Conservation (phyloP, 169 alveolate species). For the Babesia divergens region DNA sequence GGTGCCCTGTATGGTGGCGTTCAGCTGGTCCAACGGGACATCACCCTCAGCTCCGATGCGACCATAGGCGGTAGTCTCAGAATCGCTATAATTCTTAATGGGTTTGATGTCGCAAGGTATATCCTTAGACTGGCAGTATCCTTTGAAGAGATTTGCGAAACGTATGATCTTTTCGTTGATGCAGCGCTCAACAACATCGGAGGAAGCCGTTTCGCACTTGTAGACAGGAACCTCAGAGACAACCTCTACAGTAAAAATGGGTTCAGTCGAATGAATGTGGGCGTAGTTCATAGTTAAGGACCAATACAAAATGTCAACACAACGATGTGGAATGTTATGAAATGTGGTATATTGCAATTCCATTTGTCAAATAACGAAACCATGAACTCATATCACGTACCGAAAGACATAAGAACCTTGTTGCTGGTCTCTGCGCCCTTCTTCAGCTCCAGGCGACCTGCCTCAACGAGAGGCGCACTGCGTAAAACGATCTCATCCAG, state of each 20-base stretch:
- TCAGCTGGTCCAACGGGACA: conserved; percentile 29
- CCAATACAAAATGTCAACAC: too few species aligned
- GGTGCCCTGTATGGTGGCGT: conserved; percentile 64
- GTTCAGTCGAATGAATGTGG: not conserved
- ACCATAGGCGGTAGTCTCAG: conserved; percentile 57
- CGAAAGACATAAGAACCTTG: conserved; percentile 34
- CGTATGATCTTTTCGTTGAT: conserved; percentile 54
- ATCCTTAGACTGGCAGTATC: conserved; percentile 46
- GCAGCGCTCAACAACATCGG: conserved; percentile 28
- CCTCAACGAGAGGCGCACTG: conserved; percentile 38
- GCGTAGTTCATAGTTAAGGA: too few species aligned
- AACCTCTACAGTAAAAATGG: not conserved
- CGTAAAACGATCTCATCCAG: conserved; percentile 41
- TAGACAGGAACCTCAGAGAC: conserved; percentile 7
- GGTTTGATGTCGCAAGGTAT: conserved; percentile 55
- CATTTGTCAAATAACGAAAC: too few species aligned
- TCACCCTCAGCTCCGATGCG: conserved; percentile 65
- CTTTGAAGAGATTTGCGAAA: conserved; percentile 51
- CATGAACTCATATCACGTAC: conserved; percentile 2
- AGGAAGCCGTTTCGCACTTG: conserved; percentile 50
- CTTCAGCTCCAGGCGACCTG: conserved; percentile 7
- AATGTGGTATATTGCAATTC: too few species aligned
- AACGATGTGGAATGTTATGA: too few species aligned
- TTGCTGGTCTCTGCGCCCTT: conserved; percentile 43
- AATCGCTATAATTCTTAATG: conserved; percentile 46